phyloP scores from a whole-genome alignment of 2,329 filamentous ascomycete genomes.

The Chrysoporthe austroafricana region DNA sequence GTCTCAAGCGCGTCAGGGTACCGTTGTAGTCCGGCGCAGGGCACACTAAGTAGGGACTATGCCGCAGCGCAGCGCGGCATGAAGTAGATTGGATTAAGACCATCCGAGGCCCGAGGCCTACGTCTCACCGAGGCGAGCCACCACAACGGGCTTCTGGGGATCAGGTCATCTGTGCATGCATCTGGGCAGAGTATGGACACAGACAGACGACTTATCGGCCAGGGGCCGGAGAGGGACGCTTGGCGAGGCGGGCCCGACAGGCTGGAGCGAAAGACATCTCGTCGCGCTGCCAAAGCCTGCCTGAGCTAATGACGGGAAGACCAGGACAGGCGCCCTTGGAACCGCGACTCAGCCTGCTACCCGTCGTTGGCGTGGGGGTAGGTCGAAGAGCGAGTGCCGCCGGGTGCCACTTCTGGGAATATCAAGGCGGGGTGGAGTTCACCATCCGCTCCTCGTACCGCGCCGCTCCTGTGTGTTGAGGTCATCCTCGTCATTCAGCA shows the following conservation, averaged over 20 bases:
- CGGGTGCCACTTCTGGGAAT: not conserved
- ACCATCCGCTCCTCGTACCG: not conserved
- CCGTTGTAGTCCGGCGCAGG: not conserved
- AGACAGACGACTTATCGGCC: not conserved
- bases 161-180: not conserved
- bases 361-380: slow-evolving; percentile 24
- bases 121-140: not conserved
- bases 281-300: not conserved
- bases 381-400: slow-evolving; percentile 17
- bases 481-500: not conserved
- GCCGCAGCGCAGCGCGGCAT: not conserved
- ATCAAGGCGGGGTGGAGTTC: not conserved
- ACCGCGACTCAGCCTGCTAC: slow-evolving; percentile 10
- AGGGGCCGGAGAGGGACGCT: not conserved
- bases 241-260: slow-evolving; percentile 16
- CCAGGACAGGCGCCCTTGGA: slow-evolving; percentile 23
- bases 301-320: slow-evolving; percentile 26
- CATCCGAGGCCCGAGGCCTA: not conserved
- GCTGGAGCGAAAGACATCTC: slow-evolving; percentile 15
- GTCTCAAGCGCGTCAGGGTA: slow-evolving; percentile 9
- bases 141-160: not conserved
- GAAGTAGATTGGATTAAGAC: not conserved
- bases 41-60: not conserved
- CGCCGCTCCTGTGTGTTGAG: not conserved
- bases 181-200: not conserved